Conservation (phyloP, 75 land plant genomes). For the Azolla pinnata region DNA sequence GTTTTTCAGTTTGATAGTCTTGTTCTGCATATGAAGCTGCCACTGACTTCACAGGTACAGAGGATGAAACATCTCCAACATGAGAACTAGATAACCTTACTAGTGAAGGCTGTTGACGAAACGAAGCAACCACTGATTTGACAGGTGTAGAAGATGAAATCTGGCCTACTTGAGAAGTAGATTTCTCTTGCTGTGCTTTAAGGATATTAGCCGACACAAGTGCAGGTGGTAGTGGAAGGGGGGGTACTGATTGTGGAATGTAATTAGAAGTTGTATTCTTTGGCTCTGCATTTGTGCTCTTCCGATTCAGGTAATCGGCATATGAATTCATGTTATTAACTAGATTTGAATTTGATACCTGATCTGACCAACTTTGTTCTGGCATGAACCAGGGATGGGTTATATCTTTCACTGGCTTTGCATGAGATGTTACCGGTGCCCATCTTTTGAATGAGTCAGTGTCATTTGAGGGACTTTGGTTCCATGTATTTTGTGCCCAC, state of each 20-base stretch:
- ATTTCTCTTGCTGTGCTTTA: slow-evolving; percentile 1
- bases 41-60: slow-evolving; percentile 5
- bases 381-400: no score
- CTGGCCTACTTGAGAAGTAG: not conserved
- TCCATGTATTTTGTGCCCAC: no score
- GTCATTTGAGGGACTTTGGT: no score
- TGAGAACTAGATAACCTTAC: not conserved
- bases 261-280: not conserved
- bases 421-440: no score
- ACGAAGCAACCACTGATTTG: not conserved
- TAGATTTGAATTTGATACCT: no score
- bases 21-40: not conserved
- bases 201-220: not conserved
- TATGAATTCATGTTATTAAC: no score
- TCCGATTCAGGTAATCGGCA: no score
- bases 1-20: not conserved
- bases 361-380: no score
- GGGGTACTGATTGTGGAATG: not conserved
- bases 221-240: slow-evolving; percentile 2
- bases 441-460: no score
- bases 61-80: not conserved
- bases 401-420: no score
- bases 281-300: no score
- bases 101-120: not conserved
- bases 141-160: not conserved